Evolutionary conservation across 306 rosid species (phyloP), one percentile per base, ranked within the genome.

Genomic region (Casuarina equisetifolia): DNA sequence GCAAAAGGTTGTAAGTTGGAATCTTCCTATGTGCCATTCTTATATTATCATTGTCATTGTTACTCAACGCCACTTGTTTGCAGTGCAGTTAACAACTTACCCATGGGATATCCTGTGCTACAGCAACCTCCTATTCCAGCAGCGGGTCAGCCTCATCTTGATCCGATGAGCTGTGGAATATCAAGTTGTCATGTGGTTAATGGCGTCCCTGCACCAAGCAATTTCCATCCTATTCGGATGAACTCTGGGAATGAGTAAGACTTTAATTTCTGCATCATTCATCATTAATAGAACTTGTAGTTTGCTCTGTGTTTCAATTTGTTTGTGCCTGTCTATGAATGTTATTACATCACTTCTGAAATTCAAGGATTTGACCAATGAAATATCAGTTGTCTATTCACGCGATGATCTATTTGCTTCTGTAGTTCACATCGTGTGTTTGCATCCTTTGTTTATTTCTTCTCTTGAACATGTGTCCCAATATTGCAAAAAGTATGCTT

Each of bases 11-110:
- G 74, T 77, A 67, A 52, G 16, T 36, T 57, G 54, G 45, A 49
- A 74, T 54, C 36, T 16, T 72, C 70, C 67, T 20, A 68, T 63
- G 52, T 64, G 68, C 70, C 39, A 44, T 75, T 74, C 70, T 51
- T 72, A 11, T 72, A 15, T 45, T 6, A 36, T 74, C 49, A 9
- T 67, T 8, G 58, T 79, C 57, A 58, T 85, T 78, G 49, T 88
- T 72, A 85, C 82, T 85, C 83, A 91, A 80, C 78, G 85, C 82
- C 85, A 70, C 91, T 79, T 88, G 76, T 91, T 90, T 76, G 90
- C 91, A 87, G 96, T 87, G 96, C 97, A 93, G 98, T 93, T 82
- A 93, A 91, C 86, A 93, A 91, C 86, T 87, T 93, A 74, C 96
- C 98, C 25, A 93, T 91, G 94, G 96, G 98, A 81, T 91, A 93